Percentiles rank a stretch among this genome's conserved stretches.
Conservation (phyloP, 2,329 filamentous ascomycete genomes). For the Aspergillus udagawae region DNA sequence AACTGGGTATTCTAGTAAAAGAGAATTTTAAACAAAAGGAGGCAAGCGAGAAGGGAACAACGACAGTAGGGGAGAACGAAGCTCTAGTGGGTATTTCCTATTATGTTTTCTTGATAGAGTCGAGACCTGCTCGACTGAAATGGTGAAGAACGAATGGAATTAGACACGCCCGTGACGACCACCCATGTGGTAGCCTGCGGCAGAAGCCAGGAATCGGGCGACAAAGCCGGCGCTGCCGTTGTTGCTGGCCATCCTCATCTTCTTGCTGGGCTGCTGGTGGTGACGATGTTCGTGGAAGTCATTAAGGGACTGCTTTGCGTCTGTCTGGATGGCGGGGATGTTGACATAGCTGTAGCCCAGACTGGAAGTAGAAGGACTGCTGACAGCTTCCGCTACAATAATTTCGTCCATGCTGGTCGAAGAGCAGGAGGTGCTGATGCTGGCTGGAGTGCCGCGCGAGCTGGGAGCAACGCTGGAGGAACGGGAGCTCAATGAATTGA, state of each 20-base stretch:
- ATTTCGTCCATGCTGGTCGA: constrained; percentile 33
- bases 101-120: neutral
- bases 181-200: constrained; percentile 39
- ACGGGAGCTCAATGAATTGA: constrained; percentile 39
- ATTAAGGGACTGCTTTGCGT: constrained; percentile 29
- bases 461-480: constrained; percentile 43
- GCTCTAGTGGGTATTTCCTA: neutral
- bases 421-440: constrained; percentile 37
- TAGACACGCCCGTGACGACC: constrained; percentile 26
- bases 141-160: neutral
- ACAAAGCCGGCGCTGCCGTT: constrained; percentile 36
- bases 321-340: constrained; percentile 25
- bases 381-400: constrained; percentile 29
- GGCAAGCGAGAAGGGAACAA: neutral
- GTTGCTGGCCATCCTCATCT: constrained; percentile 33
- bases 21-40: neutral
- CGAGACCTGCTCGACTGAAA: constrained; percentile 8
- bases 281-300: neutral
- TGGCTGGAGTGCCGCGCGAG: constrained; percentile 42
- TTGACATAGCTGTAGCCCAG: constrained; percentile 35
- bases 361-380: constrained; percentile 30
- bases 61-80: neutral
- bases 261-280: constrained; percentile 37
- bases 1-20: neutral
- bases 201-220: constrained; percentile 41